Evolutionary conservation across 2,329 filamentous ascomycete genomes (phyloP), one percentile per base, ranked within the genome.

Genomic region (Fusarium oxysporum): DNA sequence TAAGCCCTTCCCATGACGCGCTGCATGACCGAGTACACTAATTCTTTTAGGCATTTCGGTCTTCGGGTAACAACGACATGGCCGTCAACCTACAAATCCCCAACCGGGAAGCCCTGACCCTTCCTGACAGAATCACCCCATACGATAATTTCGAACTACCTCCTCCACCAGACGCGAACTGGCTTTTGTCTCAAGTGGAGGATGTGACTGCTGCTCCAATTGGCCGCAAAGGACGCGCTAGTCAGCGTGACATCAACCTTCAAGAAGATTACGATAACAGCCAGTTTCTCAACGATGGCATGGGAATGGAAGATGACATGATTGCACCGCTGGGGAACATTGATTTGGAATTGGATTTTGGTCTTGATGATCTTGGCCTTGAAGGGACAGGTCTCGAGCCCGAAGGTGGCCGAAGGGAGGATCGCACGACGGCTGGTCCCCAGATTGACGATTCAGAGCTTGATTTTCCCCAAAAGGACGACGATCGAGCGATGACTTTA

Each of bases 1-100:
- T 98, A 84, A 44, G 87, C 51, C 37, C 21, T 40, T 37, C 9
- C 16, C 19, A 30, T 40, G 37, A 48, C 50, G 40, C 55, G 50
- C 58, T 23, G 32, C 30, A 35, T 55, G 44, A 57, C 40, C 23
- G n/a, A 17, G 45, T 25, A 51, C 60, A 50, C 76, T 78, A 86
- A 82, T 85, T 63, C 59, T 71, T 47, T 5, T 68, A 97, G 96
- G 96, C 96, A 45, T 99, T 98, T 85, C 93, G 95, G 68, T 94
- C 96, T 25, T 93, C 91, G 53, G 96, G 96, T 74, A 98, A 98
- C 83, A 97, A 98, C 80, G 96, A 99, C 82, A 89, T 98, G 77
- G 94, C 95, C n/a, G 89, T 91, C 56, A 94, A 93, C 78, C 87
- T 96, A 21, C 92, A 94, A 77, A 88, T 93, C 72, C 92, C 93